Evolutionary conservation across 1,139 yeast species (phyloP).

Genomic region (Blastobotrys ciferrii): DNA sequence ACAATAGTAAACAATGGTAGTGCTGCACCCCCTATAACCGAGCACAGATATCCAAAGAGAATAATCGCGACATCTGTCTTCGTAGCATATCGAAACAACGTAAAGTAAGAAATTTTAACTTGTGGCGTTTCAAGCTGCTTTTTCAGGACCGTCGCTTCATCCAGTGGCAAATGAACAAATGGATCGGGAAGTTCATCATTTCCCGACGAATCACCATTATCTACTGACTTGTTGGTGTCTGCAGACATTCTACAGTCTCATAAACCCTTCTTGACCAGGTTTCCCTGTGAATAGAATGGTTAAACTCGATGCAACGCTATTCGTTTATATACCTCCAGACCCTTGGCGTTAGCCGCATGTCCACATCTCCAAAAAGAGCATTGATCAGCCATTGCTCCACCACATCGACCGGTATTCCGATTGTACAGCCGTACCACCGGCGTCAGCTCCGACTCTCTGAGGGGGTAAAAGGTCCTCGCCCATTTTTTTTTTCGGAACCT

Average conservation of each 20-base stretch:
- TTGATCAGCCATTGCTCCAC: neutral
- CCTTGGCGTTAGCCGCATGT: neutral
- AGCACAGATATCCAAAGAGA: slow-evolving; percentile 32
- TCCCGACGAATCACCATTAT: neutral
- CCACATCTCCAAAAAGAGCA: neutral
- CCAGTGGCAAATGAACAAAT: slow-evolving; percentile 31
- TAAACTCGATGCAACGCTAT: too few species aligned
- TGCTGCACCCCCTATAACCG: slow-evolving; percentile 41
- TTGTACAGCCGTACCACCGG: too few species aligned
- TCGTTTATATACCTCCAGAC: neutral
- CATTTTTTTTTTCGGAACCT: too few species aligned
- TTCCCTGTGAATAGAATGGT: too few species aligned
- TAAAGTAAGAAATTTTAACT: slow-evolving; percentile 30
- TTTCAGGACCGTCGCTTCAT: slow-evolving; percentile 36
- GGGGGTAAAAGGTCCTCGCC: too few species aligned
- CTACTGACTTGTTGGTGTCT: too few species aligned
- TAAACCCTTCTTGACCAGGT: too few species aligned
- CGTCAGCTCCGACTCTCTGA: too few species aligned
- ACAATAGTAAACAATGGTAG: slow-evolving; percentile 42
- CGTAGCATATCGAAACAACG: slow-evolving; percentile 40
- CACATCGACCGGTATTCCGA: too few species aligned
- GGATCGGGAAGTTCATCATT: slow-evolving; percentile 18
- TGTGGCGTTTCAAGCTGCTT: slow-evolving; percentile 33
- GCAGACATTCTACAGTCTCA: too few species aligned
- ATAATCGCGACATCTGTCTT: slow-evolving; percentile 31